Evolutionary conservation across 2,329 filamentous ascomycete genomes (phyloP).

Genomic region (Phialemoniopsis sp.): DNA sequence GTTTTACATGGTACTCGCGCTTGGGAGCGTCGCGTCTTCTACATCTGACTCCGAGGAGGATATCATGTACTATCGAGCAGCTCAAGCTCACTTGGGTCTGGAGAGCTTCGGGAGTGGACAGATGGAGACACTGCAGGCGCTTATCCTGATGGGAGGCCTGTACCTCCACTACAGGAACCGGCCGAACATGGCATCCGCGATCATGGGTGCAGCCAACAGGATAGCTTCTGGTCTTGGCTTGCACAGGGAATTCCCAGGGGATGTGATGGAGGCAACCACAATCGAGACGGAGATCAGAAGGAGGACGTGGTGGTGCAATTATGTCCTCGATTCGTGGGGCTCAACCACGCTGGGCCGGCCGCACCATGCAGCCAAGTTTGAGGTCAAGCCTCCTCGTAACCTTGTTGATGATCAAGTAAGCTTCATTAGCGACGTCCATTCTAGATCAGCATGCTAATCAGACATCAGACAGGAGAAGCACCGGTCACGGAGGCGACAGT

Average conservation of each 20-base stretch:
- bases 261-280: too few species aligned
- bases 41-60: background rate
- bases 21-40: background rate
- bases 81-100: too few species aligned
- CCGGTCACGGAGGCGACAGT: too few species aligned
- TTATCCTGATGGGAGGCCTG: slow-evolving; percentile 13
- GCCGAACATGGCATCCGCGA: slow-evolving; percentile 15
- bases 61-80: background rate
- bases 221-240: slow-evolving; percentile 13
- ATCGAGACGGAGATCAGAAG: slow-evolving; percentile 23
- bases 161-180: slow-evolving; percentile 16
- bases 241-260: slow-evolving; percentile 6
- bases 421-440: too few species aligned
- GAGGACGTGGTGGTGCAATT: slow-evolving; percentile 38
- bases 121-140: slow-evolving; percentile 13
- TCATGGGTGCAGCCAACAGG: slow-evolving; percentile 12
- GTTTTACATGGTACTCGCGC: slow-evolving; percentile 1
- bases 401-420: slow-evolving; percentile 21
- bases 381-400: slow-evolving; percentile 45
- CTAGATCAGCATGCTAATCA: too few species aligned
- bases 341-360: slow-evolving; percentile 36
- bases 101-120: slow-evolving; percentile 3
- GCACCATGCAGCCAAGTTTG: slow-evolving; percentile 20
- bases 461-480: too few species aligned
- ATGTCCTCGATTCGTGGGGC: slow-evolving; percentile 36